Conservation (phyloP, 2,329 filamentous ascomycete genomes). For the Trichoderma aggressivum region DNA sequence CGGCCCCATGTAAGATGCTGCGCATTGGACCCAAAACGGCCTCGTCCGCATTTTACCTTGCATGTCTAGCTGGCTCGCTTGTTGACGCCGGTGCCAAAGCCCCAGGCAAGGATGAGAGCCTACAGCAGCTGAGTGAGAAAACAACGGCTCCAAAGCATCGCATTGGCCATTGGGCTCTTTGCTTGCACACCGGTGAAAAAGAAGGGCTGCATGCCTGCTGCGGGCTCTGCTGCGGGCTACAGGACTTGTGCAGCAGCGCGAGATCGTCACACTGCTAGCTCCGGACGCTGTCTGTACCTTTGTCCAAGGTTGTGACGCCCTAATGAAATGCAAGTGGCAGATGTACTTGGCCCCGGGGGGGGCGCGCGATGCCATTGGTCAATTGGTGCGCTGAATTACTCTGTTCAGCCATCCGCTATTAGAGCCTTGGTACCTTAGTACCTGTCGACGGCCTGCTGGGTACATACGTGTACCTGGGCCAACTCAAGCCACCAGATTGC, state of each 20-base stretch:
- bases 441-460: neutral
- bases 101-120: neutral
- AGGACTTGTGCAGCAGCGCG: neutral
- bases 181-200: slow-evolving; percentile 7
- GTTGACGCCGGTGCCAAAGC: neutral
- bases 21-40: neutral
- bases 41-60: neutral
- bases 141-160: neutral
- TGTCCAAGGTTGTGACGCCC: neutral
- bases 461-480: neutral
- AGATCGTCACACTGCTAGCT: neutral
- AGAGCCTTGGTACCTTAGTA: no score
- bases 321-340: neutral
- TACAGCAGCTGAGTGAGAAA: slow-evolving; percentile 2
- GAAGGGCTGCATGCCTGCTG: neutral
- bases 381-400: slow-evolving; percentile 3
- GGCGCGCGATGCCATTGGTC: neutral
- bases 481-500: neutral
- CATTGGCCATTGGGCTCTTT: neutral
- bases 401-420: neutral
- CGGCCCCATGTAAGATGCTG: neutral
- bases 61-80: neutral
- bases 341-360: neutral
- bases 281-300: neutral
- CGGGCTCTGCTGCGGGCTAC: neutral